Evolutionary conservation across 2,329 filamentous ascomycete species (phyloP).

Genomic region (Ophiosphaerella korrae): DNA sequence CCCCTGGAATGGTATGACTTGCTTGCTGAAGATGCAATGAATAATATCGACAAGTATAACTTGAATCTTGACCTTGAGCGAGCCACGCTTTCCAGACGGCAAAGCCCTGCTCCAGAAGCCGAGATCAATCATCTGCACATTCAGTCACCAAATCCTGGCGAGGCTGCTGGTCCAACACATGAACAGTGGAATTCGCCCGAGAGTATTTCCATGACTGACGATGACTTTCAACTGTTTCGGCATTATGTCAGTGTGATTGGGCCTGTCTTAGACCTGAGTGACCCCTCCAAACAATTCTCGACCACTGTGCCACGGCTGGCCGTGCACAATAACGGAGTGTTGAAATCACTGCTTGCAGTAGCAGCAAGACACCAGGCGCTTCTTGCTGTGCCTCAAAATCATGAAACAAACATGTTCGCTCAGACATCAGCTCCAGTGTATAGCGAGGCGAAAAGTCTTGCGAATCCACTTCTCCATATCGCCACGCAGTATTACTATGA

Average conservation of each 20-base stretch:
- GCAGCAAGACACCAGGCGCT: constrained; percentile 59
- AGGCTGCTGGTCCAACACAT: constrained; percentile 11
- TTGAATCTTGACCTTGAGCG: constrained; percentile 39
- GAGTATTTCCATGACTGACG: constrained; percentile 35
- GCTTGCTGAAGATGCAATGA: constrained; percentile 52
- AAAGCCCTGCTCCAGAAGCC: constrained; percentile 29
- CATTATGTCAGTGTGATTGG: constrained; percentile 48
- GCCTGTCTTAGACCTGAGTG: constrained; percentile 52
- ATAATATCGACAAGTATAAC: constrained; percentile 42
- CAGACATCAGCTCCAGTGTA: constrained; percentile 20
- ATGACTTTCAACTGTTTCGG: constrained; percentile 48
- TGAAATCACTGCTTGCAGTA: constrained; percentile 63
- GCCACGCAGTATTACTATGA: constrained; percentile 64
- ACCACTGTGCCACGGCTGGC: constrained; percentile 45
- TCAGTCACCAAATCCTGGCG: constrained; percentile 6
- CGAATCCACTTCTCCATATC: constrained; percentile 44
- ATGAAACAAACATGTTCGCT: constrained; percentile 34
- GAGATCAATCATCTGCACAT: constrained; percentile 20
- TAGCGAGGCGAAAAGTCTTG: constrained; percentile 15
- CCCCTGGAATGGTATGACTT: constrained; percentile 57
- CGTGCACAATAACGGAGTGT: constrained; percentile 60
- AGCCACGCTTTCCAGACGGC: constrained; percentile 28
- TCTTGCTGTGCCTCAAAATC: constrained; percentile 32
- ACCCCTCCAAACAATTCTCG: constrained; percentile 48
- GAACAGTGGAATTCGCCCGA: constrained; percentile 35